Conservation (phyloP, 805 yeast genomes). For the Torulaspora gathmanii region DNA sequence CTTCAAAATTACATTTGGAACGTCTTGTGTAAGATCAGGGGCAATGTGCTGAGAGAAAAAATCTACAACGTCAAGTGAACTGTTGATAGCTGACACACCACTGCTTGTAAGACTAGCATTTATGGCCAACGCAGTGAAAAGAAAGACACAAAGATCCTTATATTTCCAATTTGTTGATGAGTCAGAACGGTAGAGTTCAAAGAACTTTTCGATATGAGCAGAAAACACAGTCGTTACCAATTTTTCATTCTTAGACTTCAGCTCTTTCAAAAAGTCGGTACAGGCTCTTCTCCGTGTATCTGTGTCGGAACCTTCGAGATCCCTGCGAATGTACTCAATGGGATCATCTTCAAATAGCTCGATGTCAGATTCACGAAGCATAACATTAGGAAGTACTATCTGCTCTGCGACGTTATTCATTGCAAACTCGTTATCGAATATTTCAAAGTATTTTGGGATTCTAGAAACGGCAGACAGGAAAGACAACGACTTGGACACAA, state of each 20-base stretch:
- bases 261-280: constrained; percentile 84
- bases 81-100: constrained; percentile 84
- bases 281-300: constrained; percentile 90
- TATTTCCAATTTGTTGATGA: constrained; percentile 64
- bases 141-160: constrained; percentile 80
- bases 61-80: constrained; percentile 76
- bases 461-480: constrained; percentile 79
- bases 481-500: constrained; percentile 74
- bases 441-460: constrained; percentile 59
- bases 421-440: constrained; percentile 57
- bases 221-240: constrained; percentile 70
- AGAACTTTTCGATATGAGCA: constrained; percentile 63
- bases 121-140: constrained; percentile 85
- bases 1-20: constrained; percentile 68
- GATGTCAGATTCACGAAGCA: constrained; percentile 80
- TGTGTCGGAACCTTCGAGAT: constrained; percentile 89
- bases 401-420: constrained; percentile 74
- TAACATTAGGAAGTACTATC: constrained; percentile 83
- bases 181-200: constrained; percentile 46
- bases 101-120: constrained; percentile 82
- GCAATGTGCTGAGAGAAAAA: constrained; percentile 81
- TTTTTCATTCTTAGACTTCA: constrained; percentile 72
- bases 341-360: constrained; percentile 97
- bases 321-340: constrained; percentile 84
- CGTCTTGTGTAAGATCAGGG: constrained; percentile 61